Evolutionary conservation across 345 rosid genomes (phyloP), one percentile per base, ranked within the genome.

Genomic region (Brassica cretica): DNA sequence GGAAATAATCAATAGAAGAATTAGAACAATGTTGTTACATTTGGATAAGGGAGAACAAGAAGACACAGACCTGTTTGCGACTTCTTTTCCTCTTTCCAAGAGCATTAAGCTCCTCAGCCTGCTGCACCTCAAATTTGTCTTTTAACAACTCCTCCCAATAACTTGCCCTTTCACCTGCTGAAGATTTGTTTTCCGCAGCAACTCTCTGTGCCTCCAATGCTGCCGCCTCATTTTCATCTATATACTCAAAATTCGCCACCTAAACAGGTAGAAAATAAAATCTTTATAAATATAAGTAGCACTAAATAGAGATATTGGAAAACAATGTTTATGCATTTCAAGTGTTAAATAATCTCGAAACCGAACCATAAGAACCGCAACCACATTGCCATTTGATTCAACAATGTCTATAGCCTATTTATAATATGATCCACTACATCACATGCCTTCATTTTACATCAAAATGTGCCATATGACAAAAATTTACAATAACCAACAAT

Each of bases 181-280:
- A 76, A 75, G 87, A 77, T 82, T 86, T 91, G 5, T 76, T 83
- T 83, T 93, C 97, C 66, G 81, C 74, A 11, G 84, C 86, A 6
- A 81, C 85, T 78, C 86, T 91, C 80, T 81, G 90, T 49, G 88
- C 90, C 84, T 83, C 87, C 82, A 87, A 88, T 16, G 88, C 94
- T 15, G 80, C 91, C 18, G 88, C 90, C 82, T 90, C 90, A 32
- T 66, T 90, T 86, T 96, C 94, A 0, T 93, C 99, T 68, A 91
- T 90, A 77, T 86, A 96, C 85, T 93, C 96, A 69, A 96, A 96
- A 83, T 96, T 96, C 53, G 99, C 98, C 67, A 96, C 99, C 99
- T 96, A 78, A 72, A 80, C 32, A 80, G 8, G 78, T 68, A 7
- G 18, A 71, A 6, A 21, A 27, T 10, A 64, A 21, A 74, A 64